A percentile compares a stretch with the other conserved stretches of the same genome.
phyloP scores from a whole-genome alignment of 495 filamentous ascomycete species.

The Tuber aestivum region DNA sequence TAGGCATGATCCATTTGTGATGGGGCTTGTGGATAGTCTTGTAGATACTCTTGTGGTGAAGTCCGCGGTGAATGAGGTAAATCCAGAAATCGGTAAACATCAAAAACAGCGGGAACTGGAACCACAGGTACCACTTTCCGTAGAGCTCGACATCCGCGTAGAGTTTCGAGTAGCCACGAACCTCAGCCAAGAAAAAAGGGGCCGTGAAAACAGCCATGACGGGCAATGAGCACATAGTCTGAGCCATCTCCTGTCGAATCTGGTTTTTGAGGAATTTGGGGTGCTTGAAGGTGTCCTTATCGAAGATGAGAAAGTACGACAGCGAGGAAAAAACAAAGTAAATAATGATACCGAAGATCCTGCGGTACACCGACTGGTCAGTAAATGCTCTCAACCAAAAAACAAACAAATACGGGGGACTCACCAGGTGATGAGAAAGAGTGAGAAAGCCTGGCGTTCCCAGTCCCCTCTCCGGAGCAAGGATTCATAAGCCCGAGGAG shows the following conservation, averaged over 20 bases:
- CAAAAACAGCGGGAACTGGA: slow-evolving; percentile 91
- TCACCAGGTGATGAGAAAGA: slow-evolving; percentile 84
- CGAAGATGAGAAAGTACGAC: slow-evolving; percentile 89
- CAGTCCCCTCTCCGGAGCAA: slow-evolving; percentile 73
- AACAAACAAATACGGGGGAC: slow-evolving; percentile 27
- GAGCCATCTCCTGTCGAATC: slow-evolving; percentile 75
- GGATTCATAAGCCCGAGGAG: slow-evolving; percentile 74
- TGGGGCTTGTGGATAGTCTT: slow-evolving; percentile 90
- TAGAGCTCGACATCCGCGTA: slow-evolving; percentile 72
- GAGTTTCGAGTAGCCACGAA: slow-evolving; percentile 78
- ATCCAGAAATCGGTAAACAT: slow-evolving; percentile 87
- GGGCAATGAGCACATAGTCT: slow-evolving; percentile 69
- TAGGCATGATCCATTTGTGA: slow-evolving; percentile 99
- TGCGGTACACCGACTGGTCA: slow-evolving; percentile 45
- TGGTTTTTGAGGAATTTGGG: slow-evolving; percentile 96
- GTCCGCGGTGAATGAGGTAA: slow-evolving; percentile 89
- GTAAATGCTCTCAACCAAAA: slow-evolving; percentile 5
- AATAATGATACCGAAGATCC: slow-evolving; percentile 73
- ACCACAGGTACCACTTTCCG: slow-evolving; percentile 65
- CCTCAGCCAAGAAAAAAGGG: slow-evolving; percentile 76
- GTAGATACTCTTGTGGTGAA: slow-evolving; percentile 80
- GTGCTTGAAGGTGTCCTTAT: slow-evolving; percentile 80
- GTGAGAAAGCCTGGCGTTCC: slow-evolving; percentile 65
- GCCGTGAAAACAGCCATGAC: slow-evolving; percentile 77
- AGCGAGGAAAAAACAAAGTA: slow-evolving; percentile 81